Base-by-base conservation (phyloP, 768 basidiomycete species). In the Serendipita sp. region DNA sequence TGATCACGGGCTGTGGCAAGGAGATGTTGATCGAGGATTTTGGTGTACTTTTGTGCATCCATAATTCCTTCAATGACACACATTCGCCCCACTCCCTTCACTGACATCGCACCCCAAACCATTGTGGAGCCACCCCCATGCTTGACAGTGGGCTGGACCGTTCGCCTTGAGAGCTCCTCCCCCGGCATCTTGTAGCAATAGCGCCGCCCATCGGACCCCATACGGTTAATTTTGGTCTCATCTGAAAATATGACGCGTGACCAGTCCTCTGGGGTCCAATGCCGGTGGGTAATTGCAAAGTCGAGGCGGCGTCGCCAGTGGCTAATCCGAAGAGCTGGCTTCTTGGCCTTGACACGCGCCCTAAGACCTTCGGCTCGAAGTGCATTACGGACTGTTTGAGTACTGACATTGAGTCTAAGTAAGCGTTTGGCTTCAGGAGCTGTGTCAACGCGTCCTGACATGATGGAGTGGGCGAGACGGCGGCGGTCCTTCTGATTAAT, bases 71-170 rank as follows among this genome's bases (percentile, higher is more conserved):
- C 30, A 47, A 67, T 65, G 3, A 32, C 7, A 24, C 38, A 37
- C 11, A 63, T 24, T 10, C 34, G n/a, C 8, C 66, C 66, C 13
- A 54, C 24, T 3, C 66, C 64, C 15, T 60, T 8, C 3, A 16
- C 3, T n/a, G 56, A 48, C n/a, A 65, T 65, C 18, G 54, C 65
- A 11, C 66, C 66, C 66, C 66, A 67, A 15, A 67, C 54, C 64
- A 67, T 67, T 3, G 65, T 45, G 3, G 48, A 51, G 3, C 66
- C 64, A 3, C 65, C 65, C 3, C 65, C 65, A 63, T 45, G 44
- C 47, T 66, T 66, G 11, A 66, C 60, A 24, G 63, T 60, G 15
- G 2, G 3, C 28, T 51, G 3, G 3, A 65, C 64, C 30, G n/a
- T 10, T 5, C 51, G 28, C 2, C 4, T 18, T 24, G 8, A 7